Percentiles rank a stretch among this genome's conserved stretches.
Evolutionary conservation across 257 asterid species (phyloP).

Genomic region (Petunia axillaris): DNA sequence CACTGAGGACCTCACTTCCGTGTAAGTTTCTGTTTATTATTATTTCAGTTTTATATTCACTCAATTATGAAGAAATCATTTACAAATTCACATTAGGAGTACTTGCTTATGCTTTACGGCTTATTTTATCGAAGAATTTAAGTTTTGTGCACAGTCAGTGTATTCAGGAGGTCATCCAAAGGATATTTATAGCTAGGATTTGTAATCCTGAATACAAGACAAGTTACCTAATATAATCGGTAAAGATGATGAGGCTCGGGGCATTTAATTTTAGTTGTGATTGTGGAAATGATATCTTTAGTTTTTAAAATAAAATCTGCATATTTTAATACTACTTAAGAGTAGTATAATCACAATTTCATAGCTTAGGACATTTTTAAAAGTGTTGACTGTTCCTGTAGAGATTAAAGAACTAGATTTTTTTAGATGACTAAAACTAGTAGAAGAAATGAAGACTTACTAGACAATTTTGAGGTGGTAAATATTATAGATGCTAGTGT

Average conservation of each 20-base stretch:
- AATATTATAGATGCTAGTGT: slow-evolving; percentile 3
- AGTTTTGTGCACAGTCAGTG: too few relatives aligned
- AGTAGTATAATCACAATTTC: slow-evolving; percentile 1
- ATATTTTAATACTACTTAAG: too few relatives aligned
- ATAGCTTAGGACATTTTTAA: not conserved
- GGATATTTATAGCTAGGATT: too few relatives aligned
- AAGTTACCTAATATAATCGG: too few relatives aligned
- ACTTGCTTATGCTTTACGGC: too few relatives aligned
- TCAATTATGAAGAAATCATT: not conserved
- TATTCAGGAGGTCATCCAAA: too few relatives aligned
- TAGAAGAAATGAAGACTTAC: slow-evolving; percentile 8
- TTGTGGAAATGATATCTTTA: too few relatives aligned
- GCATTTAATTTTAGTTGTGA: not conserved
- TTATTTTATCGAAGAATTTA: not conserved
- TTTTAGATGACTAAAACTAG: not conserved
- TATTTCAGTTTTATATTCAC: not conserved
- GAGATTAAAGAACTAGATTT: not conserved
- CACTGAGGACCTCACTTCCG: slow-evolving; percentile 56
- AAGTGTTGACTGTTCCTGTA: not conserved
- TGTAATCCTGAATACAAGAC: too few relatives aligned
- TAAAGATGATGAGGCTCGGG: not conserved
- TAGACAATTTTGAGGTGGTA: not conserved
- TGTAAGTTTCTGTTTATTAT: slow-evolving; percentile 45
- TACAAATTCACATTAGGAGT: not conserved
- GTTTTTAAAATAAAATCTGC: too few relatives aligned